phyloP scores from a whole-genome alignment of 495 filamentous ascomycete species.

The Pseudotulostoma volvatum region DNA sequence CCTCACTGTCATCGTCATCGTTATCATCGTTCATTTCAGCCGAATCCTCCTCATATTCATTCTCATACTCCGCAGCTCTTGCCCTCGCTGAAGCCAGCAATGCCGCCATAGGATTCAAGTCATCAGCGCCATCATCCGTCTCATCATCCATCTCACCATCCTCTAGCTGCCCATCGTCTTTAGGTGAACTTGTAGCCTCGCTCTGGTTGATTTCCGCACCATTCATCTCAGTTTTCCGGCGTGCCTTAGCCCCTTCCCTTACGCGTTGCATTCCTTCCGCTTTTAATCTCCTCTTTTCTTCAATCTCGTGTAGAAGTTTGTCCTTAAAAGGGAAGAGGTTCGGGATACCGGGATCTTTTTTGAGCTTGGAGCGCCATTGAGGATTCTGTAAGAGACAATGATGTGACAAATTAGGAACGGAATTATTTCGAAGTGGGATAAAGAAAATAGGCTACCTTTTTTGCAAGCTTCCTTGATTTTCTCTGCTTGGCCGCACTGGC shows the following conservation, averaged over 20 bases:
- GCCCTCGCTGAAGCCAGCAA: conserved; percentile 78
- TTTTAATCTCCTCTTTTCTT: conserved; percentile 66
- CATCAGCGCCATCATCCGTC: conserved; percentile 37
- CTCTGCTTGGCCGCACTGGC: conserved; percentile 77
- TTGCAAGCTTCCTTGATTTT: conserved; percentile 73
- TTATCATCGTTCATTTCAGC: conserved; percentile 37
- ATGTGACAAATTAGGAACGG: no score
- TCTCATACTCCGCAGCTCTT: conserved; percentile 68
- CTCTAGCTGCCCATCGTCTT: conserved; percentile 30
- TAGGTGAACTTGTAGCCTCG: no score
- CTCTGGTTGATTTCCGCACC: conserved; percentile 20
- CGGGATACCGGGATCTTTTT: conserved; percentile 94
- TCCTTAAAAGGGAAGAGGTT: conserved; percentile 98
- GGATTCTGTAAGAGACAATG: conserved; percentile 55
- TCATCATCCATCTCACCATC: conserved; percentile 37
- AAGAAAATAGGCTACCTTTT: conserved; percentile 37
- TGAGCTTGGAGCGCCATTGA: conserved; percentile 79
- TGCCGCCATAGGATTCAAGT: conserved; percentile 80
- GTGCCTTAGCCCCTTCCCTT: conserved; percentile 53
- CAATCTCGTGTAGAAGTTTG: conserved; percentile 81
- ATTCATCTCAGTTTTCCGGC: conserved; percentile 31
- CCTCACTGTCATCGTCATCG: conserved; percentile 8
- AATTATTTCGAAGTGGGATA: no score
- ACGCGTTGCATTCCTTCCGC: conserved; percentile 57
- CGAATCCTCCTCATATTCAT: conserved; percentile 37